phyloP scores from a whole-genome alignment of 2,329 filamentous ascomycete genomes.

The Monosporascus sp. region DNA sequence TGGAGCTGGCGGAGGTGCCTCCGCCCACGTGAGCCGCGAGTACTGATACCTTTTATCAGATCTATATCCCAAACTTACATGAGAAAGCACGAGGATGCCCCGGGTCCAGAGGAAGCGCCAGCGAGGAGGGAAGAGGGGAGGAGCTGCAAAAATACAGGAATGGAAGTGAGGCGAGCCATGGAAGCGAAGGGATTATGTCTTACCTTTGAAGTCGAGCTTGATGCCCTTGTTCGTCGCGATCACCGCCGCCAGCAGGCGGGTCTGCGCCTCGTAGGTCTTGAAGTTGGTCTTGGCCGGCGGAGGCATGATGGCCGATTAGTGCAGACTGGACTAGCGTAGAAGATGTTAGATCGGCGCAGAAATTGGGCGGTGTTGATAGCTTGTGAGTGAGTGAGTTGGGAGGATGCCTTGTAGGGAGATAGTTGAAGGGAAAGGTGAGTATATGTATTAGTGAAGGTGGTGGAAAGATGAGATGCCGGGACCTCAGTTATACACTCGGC shows the following conservation, averaged over 20 bases:
- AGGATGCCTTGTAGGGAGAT: not conserved
- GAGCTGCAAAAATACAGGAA: not conserved
- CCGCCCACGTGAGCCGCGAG: constrained; percentile 23
- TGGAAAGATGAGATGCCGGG: not conserved
- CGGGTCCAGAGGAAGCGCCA: not conserved
- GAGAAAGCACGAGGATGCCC: not conserved
- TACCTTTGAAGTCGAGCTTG: constrained; percentile 59
- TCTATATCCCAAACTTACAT: not conserved
- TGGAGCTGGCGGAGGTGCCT: constrained; percentile 25
- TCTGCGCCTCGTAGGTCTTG: constrained; percentile 53
- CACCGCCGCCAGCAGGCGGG: constrained; percentile 55
- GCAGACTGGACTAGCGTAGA: constrained; percentile 1
- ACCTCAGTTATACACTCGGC: too few relatives aligned
- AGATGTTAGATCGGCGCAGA: constrained; percentile 1
- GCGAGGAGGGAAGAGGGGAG: not conserved
- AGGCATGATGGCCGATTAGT: constrained; percentile 33
- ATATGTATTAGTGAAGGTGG: not conserved
- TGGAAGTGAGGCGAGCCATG: not conserved
- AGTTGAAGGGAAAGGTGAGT: not conserved
- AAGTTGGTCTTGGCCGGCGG: constrained; percentile 44
- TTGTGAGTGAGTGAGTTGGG: not conserved
- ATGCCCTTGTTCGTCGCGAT: constrained; percentile 49
- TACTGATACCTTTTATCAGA: constrained; percentile 9
- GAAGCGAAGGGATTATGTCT: constrained; percentile 17
- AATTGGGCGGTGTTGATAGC: not conserved